A percentile compares a stretch with the other conserved stretches of the same genome.
Conservation (phyloP, 139 green algal genomes). For the Chlamydomonas asymmetrica region DNA sequence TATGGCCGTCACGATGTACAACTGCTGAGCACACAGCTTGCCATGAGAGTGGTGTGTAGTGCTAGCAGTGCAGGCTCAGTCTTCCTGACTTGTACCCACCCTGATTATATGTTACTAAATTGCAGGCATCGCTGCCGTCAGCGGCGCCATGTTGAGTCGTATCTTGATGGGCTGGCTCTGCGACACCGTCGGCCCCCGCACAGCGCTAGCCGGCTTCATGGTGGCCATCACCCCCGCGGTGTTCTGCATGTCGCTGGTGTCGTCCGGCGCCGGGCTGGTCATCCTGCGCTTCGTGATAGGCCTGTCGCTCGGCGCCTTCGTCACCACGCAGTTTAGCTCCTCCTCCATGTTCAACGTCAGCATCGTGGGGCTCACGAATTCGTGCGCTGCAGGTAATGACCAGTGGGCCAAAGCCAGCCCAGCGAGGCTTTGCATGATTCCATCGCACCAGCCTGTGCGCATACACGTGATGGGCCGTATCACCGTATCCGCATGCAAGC, state of each 20-base stretch:
- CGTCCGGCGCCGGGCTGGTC: conserved; percentile 62
- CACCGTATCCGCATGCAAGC: too few relatives aligned
- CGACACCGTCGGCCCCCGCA: conserved; percentile 73
- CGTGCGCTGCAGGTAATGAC: conserved; percentile 70
- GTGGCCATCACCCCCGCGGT: conserved; percentile 43
- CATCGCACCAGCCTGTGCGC: too few relatives aligned
- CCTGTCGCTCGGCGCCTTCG: conserved; percentile 77
- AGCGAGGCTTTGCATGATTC: too few relatives aligned
- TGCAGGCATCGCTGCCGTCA: conserved; percentile 55
- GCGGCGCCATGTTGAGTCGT: conserved; percentile 49
- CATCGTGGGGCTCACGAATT: conserved; percentile 69
- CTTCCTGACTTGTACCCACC: background rate
- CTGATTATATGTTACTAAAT: background rate
- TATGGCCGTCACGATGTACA: conserved; percentile 51
- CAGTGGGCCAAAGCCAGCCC: too few relatives aligned
- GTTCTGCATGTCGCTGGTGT: conserved; percentile 56
- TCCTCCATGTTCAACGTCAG: conserved; percentile 48
- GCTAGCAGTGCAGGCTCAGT: background rate
- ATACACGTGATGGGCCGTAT: too few relatives aligned
- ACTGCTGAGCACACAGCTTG: background rate
- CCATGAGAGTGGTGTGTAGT: background rate
- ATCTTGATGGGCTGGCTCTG: conserved; percentile 61
- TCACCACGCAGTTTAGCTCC: conserved; percentile 80
- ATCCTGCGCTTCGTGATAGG: conserved; percentile 64
- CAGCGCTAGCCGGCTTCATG: conserved; percentile 48